Conservation (phyloP, 2,329 filamentous ascomycete species). For the Aspergillus pseudoviridinutans region DNA sequence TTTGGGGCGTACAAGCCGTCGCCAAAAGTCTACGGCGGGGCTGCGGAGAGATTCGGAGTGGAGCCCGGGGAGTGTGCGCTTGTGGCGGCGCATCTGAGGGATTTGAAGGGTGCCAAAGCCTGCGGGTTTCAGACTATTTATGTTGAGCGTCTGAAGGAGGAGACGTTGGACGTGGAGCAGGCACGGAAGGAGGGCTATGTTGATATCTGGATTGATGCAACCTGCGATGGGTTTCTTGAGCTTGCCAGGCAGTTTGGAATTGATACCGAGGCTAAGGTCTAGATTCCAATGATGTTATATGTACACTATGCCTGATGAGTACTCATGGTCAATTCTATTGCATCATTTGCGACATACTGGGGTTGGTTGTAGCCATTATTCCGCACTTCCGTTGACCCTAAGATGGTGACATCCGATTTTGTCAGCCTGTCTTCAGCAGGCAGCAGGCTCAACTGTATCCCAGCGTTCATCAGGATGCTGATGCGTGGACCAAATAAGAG, state of each 20-base stretch:
- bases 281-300: background rate
- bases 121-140: conserved; percentile 69
- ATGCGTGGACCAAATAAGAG: no score
- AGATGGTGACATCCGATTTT: no score
- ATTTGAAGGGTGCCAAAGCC: conserved; percentile 62
- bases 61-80: conserved; percentile 63
- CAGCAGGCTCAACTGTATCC: background rate
- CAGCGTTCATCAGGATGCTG: no score
- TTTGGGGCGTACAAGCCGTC: conserved; percentile 74
- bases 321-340: background rate
- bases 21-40: conserved; percentile 64
- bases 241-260: conserved; percentile 48
- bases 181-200: conserved; percentile 57
- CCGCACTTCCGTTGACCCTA: background rate
- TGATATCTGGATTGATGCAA: conserved; percentile 57
- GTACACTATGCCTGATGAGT: no score
- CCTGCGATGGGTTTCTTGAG: conserved; percentile 51
- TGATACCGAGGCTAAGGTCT: background rate
- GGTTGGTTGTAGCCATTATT: background rate
- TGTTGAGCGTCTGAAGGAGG: conserved; percentile 65
- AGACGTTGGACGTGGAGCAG: conserved; percentile 55
- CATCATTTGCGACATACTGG: no score
- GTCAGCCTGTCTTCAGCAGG: background rate
- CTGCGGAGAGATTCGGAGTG: conserved; percentile 55
- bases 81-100: conserved; percentile 71